Percentiles rank a stretch among this genome's conserved stretches.
These are phyloP conservation scores for Allantophomopsis cytisporea DNA, from an alignment of 2,329 filamentous ascomycete genomes.

Conservation along the genomic window DNA sequence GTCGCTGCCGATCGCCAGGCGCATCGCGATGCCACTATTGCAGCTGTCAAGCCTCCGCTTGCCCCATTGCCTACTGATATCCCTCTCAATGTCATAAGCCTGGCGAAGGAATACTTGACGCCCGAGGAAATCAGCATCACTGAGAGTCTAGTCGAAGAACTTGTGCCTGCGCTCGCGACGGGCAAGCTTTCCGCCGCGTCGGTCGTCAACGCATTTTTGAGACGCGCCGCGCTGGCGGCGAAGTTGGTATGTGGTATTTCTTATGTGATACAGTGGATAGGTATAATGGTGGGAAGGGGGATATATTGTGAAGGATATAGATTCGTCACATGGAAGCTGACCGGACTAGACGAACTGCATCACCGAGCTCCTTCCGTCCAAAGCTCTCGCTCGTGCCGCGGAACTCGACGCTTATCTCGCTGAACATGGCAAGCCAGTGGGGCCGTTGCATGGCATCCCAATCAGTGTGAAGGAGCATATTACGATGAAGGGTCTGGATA, in stretches of 20 bases:
- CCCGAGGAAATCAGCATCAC: conserved; percentile 34
- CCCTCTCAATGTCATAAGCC: conserved; percentile 27
- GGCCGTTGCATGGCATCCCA: conserved; percentile 29
- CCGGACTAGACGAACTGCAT: conserved; percentile 26
- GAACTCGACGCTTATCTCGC: conserved; percentile 19
- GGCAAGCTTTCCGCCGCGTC: conserved; percentile 26
- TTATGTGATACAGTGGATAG: no score
- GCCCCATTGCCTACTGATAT: conserved; percentile 21
- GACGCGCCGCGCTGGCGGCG: conserved; percentile 38
- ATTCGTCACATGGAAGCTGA: no score
- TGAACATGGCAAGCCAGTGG: conserved; percentile 16
- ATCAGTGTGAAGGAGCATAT: conserved; percentile 39
- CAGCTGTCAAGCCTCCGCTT: conserved; percentile 23
- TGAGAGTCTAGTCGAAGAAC: conserved; percentile 26
- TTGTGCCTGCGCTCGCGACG: conserved; percentile 29
- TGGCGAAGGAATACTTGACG: conserved; percentile 31
- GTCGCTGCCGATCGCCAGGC: conserved; percentile 30
- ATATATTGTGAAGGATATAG: neutral
- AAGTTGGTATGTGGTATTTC: conserved; percentile 21
- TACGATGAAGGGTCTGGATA: conserved; percentile 30
- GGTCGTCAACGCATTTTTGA: conserved; percentile 37
- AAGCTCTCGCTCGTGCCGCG: conserved; percentile 17
- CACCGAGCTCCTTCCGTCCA: conserved; percentile 24
- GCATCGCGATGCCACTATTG: conserved; percentile 29
- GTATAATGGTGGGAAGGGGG: no score